Conservation (phyloP, 257 asterid genomes). For the Scutellaria galericulata region DNA sequence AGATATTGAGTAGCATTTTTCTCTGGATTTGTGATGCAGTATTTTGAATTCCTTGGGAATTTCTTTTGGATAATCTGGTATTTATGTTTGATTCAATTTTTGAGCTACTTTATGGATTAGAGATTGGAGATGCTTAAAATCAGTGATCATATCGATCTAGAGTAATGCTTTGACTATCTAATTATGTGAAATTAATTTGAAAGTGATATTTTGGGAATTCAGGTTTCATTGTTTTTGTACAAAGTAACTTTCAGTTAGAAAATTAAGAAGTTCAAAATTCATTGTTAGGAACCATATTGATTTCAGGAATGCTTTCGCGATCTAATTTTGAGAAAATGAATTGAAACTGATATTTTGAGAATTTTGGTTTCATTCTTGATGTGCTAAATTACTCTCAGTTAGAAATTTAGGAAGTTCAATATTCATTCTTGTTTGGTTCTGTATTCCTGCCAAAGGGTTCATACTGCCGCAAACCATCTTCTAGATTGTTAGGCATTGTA, state of each 20-base stretch:
- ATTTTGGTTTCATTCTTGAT: too few species aligned
- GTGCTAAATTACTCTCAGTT: too few species aligned
- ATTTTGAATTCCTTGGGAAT: neutral
- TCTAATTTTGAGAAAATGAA: neutral
- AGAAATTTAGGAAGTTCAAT: too few species aligned
- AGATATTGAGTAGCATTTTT: conserved; percentile 2
- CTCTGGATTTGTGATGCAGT: neutral
- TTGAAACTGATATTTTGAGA: neutral
- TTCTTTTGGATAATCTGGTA: neutral
- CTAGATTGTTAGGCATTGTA: neutral
- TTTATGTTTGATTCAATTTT: neutral
- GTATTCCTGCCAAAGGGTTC: neutral
- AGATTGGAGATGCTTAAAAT: conserved; percentile 5
- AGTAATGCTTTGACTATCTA: neutral
- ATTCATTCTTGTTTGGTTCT: neutral
- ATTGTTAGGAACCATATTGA: neutral
- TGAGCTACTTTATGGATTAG: conserved; percentile 5
- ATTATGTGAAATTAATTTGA: neutral
- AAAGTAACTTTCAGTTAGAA: neutral
- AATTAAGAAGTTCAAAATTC: neutral
- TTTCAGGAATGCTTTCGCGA: too few species aligned
- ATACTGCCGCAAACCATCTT: neutral
- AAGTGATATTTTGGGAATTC: neutral
- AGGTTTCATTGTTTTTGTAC: neutral
- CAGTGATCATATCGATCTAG: neutral